Percentiles rank a stretch among this genome's conserved stretches.
phyloP scores from a whole-genome alignment of 345 rosid genomes.

The Linum tenue region DNA sequence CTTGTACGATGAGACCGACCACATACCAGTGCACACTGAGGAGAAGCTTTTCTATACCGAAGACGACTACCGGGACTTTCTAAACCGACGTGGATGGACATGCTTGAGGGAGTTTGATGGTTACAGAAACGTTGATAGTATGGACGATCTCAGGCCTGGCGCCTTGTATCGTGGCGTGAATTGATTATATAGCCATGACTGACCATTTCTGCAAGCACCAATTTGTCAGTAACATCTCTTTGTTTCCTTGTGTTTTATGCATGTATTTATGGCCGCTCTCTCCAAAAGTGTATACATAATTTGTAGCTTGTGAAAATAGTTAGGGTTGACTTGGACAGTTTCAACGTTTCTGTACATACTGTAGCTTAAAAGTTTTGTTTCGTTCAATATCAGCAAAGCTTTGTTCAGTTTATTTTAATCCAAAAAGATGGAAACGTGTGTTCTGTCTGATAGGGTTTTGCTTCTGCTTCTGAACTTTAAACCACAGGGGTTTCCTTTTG shows the following conservation, averaged over 20 bases:
- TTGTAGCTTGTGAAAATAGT: too few relatives aligned
- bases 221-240: background rate
- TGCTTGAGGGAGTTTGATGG: constrained; percentile 75
- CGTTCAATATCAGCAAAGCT: too few relatives aligned
- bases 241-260: background rate
- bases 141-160: constrained; percentile 88
- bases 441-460: too few relatives aligned
- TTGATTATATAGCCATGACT: constrained; percentile 22
- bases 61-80: constrained; percentile 82
- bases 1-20: constrained; percentile 76
- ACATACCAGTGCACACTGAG: constrained; percentile 71
- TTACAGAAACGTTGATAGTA: constrained; percentile 62
- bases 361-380: too few relatives aligned
- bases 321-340: too few relatives aligned
- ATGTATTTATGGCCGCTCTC: constrained; percentile 1
- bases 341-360: too few relatives aligned
- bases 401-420: too few relatives aligned
- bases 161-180: constrained; percentile 65
- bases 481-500: too few relatives aligned
- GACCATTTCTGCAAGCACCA: background rate
- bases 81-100: constrained; percentile 58
- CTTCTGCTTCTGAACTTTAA: too few relatives aligned
- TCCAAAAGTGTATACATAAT: background rate
- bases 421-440: too few relatives aligned
- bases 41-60: constrained; percentile 80